Conservation (phyloP, 495 filamentous ascomycete genomes). For the Daldinia concentrica region DNA sequence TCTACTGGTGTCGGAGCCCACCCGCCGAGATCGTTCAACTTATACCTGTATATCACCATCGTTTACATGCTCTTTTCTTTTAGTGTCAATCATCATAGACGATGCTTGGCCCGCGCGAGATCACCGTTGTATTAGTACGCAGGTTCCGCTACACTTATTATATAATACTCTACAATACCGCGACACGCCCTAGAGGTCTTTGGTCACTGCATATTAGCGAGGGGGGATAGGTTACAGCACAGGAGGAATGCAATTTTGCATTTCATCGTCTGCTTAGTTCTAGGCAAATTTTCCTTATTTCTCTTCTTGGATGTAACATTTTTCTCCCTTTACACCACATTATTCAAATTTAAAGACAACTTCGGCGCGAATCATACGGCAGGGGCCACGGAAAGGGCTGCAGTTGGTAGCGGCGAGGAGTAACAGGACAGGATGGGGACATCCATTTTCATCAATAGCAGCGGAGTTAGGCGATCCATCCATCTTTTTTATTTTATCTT, state of each 20-base stretch:
- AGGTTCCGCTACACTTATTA: slow-evolving; percentile 25
- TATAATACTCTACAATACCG: slow-evolving; percentile 40
- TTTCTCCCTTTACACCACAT: neutral
- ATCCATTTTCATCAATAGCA: slow-evolving; percentile 16
- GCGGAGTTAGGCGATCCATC: slow-evolving; percentile 25
- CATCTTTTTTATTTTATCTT: neutral
- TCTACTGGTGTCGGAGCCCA: neutral
- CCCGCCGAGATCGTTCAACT: slow-evolving; percentile 3
- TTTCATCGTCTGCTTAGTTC: slow-evolving; percentile 14
- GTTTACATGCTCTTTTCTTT: slow-evolving; percentile 39
- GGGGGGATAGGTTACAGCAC: neutral
- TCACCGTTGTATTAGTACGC: slow-evolving; percentile 35
- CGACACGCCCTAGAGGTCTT: slow-evolving; percentile 5
- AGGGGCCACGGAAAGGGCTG: neutral
- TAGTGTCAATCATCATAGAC: slow-evolving; percentile 37
- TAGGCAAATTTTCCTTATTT: slow-evolving; percentile 15
- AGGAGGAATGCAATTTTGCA: slow-evolving; percentile 21
- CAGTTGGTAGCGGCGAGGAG: slow-evolving; percentile 22
- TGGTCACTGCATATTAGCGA: slow-evolving; percentile 13
- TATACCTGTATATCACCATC: slow-evolving; percentile 41
- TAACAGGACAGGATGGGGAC: slow-evolving; percentile 12
- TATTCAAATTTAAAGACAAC: slow-evolving; percentile 7
- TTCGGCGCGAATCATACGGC: neutral
- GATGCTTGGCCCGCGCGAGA: slow-evolving; percentile 27
- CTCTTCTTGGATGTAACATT: slow-evolving; percentile 30